Evolutionary conservation across 73 alveolate genomes (phyloP), one percentile per base, ranked within the genome.

Genomic region (Tetrahymena malaccensis): DNA sequence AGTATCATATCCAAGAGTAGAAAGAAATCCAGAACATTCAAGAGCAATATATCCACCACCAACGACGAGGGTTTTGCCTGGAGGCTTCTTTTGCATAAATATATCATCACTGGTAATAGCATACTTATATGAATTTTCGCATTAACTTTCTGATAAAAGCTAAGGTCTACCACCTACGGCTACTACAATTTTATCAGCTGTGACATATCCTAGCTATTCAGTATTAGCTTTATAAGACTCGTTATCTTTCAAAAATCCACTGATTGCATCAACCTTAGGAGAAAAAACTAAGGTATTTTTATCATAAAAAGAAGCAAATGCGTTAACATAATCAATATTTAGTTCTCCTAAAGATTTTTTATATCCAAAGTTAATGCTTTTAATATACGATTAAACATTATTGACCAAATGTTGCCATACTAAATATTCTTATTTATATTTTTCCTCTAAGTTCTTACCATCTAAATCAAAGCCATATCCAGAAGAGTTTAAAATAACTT

Each of bases 31-130:
- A 31, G 98, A 97, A 96, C 98, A 96, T 96, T 97, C 98, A 1
- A 97, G 96, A 9, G 98, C 98, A 4, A 97, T 96, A 44, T 99
- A 99, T 15, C 99, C 99, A n/a, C 99, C 99, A 34, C 99, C 99
- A 33, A 98, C 94, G 50, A 99, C 99, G 6, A 98, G 94, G 35
- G 98, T 97, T 34, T 96, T 97, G 93, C 99, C 98, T 1, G 99
- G 99, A 7, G 98, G 97, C 44, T 98, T 97, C 56, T 97, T 97
- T 57, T 97, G 40, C 10, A 97, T 98, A 93, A 99, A 98, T 94
- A 99, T 95, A 96, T 97, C 99, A 96, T 99, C 99, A 85, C 99
- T 96, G 56, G 98, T 97, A 55, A 98, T 97, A 84, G 99, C 96
- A 93, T 55, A 95, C 94, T 98, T 98, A 34, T n/a, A 4, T 70